These are phyloP conservation scores for Plasmodium gallinaceum DNA, from an alignment of 169 alveolate species.

Conservation along the genomic window DNA sequence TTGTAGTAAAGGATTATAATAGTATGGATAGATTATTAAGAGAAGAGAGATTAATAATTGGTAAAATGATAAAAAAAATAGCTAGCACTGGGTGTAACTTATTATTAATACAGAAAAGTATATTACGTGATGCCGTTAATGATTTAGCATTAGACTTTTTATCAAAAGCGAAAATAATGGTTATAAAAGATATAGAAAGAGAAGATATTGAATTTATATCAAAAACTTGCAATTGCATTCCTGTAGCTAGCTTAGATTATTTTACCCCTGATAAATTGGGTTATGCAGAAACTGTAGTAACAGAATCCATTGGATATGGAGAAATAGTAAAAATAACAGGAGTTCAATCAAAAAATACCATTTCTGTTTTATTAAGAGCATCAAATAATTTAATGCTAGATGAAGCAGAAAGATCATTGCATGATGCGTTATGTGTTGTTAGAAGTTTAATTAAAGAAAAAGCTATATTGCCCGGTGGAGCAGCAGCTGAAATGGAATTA, in stretches of 20 bases:
- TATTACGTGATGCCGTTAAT: conserved; percentile 98
- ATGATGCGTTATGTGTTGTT: conserved; percentile 99
- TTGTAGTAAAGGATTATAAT: conserved; percentile 95
- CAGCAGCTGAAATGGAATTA: conserved; percentile 98
- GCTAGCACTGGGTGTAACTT: conserved; percentile 99
- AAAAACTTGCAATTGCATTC: conserved; percentile 94
- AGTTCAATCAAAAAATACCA: conserved; percentile 94
- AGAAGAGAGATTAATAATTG: conserved; percentile 97
- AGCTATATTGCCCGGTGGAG: conserved; percentile 99
- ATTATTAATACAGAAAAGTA: conserved; percentile 97
- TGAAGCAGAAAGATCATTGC: conserved; percentile 99
- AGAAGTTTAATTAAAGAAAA: conserved; percentile 96
- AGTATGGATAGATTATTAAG: conserved; percentile 95
- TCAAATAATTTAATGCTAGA: conserved; percentile 95
- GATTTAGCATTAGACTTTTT: conserved; percentile 97
- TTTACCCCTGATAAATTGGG: conserved; percentile 98
- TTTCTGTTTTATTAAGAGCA: conserved; percentile 97
- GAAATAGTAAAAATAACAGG: conserved; percentile 97
- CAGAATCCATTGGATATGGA: conserved; percentile 91
- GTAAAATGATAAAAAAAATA: conserved; percentile 97
- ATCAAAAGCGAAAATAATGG: conserved; percentile 98
- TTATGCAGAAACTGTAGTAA: conserved; percentile 92
- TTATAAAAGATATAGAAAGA: conserved; percentile 97
- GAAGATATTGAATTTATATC: conserved; percentile 97
- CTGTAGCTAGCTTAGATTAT: conserved; percentile 97